These are phyloP conservation scores for Abrus pulchellus DNA, from an alignment of 306 rosid species.

Conservation along the genomic window DNA sequence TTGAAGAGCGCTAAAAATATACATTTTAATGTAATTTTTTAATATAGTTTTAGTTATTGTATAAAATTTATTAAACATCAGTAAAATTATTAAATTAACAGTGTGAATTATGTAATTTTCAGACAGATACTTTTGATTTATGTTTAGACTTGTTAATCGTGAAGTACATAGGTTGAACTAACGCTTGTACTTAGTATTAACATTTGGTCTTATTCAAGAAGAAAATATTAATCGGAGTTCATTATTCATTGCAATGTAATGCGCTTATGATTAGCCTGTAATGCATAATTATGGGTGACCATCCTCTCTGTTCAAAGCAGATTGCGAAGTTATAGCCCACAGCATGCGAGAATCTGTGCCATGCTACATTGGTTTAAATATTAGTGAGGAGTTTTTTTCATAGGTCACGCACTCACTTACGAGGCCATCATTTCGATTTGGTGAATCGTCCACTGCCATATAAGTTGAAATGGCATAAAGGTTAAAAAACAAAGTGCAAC, in stretches of 20 bases:
- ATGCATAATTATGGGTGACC: neutral
- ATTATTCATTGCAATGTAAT: neutral
- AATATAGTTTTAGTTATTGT: too few relatives aligned
- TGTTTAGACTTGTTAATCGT: too few relatives aligned
- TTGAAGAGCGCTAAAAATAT: too few relatives aligned
- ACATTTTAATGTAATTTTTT: too few relatives aligned
- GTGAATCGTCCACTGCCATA: constrained; percentile 39
- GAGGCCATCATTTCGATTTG: constrained; percentile 47
- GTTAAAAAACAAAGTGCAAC: constrained; percentile 20
- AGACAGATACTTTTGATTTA: too few relatives aligned
- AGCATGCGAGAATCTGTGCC: constrained; percentile 49
- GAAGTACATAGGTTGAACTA: too few relatives aligned
- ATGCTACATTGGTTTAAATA: constrained; percentile 38
- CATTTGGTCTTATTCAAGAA: too few relatives aligned
- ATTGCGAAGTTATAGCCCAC: constrained; percentile 10
- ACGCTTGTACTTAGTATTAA: too few relatives aligned
- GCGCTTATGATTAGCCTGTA: neutral
- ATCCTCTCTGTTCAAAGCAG: constrained; percentile 12
- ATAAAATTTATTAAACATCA: too few relatives aligned
- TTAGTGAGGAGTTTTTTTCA: constrained; percentile 21
- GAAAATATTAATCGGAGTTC: neutral
- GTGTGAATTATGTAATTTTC: too few relatives aligned
- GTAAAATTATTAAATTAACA: too few relatives aligned
- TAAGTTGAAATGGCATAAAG: constrained; percentile 29
- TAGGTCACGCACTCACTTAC: constrained; percentile 34